Base-by-base conservation (phyloP, 129 eudicot species). In the Flaveria robusta region DNA sequence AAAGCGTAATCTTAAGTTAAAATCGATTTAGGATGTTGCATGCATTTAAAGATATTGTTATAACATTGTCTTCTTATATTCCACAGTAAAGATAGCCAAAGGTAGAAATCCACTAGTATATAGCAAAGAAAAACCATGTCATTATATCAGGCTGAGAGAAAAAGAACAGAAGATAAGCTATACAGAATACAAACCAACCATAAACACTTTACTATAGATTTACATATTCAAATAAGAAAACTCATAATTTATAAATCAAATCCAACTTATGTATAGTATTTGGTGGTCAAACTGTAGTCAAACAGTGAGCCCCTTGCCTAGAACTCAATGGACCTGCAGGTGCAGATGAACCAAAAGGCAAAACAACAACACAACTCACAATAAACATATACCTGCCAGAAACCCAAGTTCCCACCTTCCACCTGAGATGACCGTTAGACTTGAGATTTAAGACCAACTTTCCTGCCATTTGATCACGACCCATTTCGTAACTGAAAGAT, bases 351-450 rank as follows among this genome's bases (percentile, higher is more conserved):
- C 91, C 89, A 50, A 89, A 81, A 31, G 88, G 87, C 83, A 92
- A 81, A 50, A 89, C 51, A 15, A 89, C 79, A 39, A 92, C 83
- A 51, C 97, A 92, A 20, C 76, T 89, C n/a, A 89, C 93, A 11
- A 80, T 79, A 24, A 89, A 81, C 81, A 91, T 68, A 45, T 89
- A 92, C 76, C 75, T 81, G 0, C 97, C 91, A 1, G 97, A 84
- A 47, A 87, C 96, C 96, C 96, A 92, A 70, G 81, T 87, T 51
- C 91, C 89, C 13, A 92, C 85, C 73, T 86, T 92, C 97, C 97
- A 92, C 66, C 93, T 72, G 1, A 92, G 83, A 71, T 66, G 63
- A 72, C 97, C 97, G 51, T 85, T 85, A 23, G 83, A 78, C 79
- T 92, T 89, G 6, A 92, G 11, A 68, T 68, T 79, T 34, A 92